phyloP scores from a whole-genome alignment of 2,329 filamentous ascomycete species.

The Penicillium sp. region DNA sequence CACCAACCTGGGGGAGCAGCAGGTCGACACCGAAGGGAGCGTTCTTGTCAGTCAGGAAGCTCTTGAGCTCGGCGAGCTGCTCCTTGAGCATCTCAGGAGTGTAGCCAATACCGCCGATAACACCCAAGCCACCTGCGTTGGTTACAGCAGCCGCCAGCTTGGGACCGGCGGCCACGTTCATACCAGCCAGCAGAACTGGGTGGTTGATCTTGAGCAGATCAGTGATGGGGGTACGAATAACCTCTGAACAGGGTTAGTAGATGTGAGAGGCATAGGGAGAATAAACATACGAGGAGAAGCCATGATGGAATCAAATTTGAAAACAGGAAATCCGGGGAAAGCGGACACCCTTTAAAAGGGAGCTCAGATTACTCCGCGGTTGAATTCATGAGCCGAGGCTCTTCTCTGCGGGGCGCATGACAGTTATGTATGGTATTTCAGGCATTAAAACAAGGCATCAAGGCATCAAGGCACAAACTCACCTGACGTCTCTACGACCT shows the following conservation, averaged over 20 bases:
- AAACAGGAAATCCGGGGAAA: conserved; percentile 20
- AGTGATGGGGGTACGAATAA: conserved; percentile 85
- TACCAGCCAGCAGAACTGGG: conserved; percentile 89
- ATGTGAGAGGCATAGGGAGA: background rate
- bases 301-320: conserved; percentile 46
- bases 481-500: conserved; percentile 1
- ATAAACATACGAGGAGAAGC: conserved; percentile 68
- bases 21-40: conserved; percentile 94
- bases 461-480: conserved; percentile 4
- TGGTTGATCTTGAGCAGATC: conserved; percentile 98
- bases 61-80: conserved; percentile 92
- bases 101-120: conserved; percentile 87
- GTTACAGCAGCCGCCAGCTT: conserved; percentile 95
- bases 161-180: conserved; percentile 97
- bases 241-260: conserved; percentile 51
- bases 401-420: conserved; percentile 1
- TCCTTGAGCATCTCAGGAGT: conserved; percentile 95
- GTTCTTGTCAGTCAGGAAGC: conserved; percentile 79
- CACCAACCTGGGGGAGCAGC: conserved; percentile 88
- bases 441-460: background rate
- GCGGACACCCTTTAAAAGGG: conserved; percentile 18
- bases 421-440: background rate
- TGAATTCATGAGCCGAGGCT: conserved; percentile 8
- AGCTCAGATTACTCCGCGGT: conserved; percentile 1
- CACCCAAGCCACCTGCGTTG: conserved; percentile 92